Evolutionary conservation across 805 yeast species (phyloP), one percentile per base, ranked within the genome.

Genomic region (Yarrowia bubula): DNA sequence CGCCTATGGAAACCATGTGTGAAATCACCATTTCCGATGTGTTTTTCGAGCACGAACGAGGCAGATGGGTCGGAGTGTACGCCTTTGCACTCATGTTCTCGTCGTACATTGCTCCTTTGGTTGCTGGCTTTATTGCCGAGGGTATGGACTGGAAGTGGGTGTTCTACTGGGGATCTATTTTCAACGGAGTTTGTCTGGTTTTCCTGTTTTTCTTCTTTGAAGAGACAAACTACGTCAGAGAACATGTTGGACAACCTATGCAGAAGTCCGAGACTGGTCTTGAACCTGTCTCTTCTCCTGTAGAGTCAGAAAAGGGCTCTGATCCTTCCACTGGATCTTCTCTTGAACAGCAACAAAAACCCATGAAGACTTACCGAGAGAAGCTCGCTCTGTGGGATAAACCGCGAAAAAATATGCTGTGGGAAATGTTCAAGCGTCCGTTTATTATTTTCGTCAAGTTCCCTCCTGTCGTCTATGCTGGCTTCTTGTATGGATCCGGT

Each of bases 31-130:
- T 83, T 22, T 78, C 91, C 2, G 96, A 90, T 73, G 82, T 89
- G 72, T 90, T 84, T 71, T 90, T 81, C 75, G 88, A 85, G 68
- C 96, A 90, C 74, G 92, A 89, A 72, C 79, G 90, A 28, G 91
- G 92, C 64, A 79, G 86, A 32, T 85, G 84, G 11, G 80, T 90
- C 74, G 89, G 95, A 0, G 79, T 86, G 13, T 90, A 89, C 76
- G 89, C 88, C 68, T 71, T 89, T 76, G 86, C 90, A 18, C 86
- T 91, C 43, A 43, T 58, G 51, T 58, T 58, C 35, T 43, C 64
- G 11, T 58, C 64, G 10, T 58, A 43, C 51, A 58, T 58, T 43
- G 64, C 51, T 33, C 64, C 64, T 14, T 35, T 58, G 11, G 51
- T 58, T 2, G 64, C 51, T 13, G 64, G 64, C 10, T 58, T 58